These are phyloP conservation scores for Blastobotrys peoriensis DNA, from an alignment of 805 yeast genomes.

Conservation along the genomic window DNA sequence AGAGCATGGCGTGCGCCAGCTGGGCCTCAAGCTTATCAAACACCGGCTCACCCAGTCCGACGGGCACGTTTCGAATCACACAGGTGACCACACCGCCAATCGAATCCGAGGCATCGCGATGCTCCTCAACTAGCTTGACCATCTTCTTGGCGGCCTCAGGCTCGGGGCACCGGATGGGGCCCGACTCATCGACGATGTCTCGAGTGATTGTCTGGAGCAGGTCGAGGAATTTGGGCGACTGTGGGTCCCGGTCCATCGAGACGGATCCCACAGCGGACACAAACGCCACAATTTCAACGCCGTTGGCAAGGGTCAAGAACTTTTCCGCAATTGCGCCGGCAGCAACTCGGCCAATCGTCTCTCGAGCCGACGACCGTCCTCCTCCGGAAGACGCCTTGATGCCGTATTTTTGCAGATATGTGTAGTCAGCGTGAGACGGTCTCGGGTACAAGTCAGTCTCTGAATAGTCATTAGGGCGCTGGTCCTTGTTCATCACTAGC, in stretches of 20 bases:
- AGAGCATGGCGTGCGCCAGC: constrained; percentile 96
- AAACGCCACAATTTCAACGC: constrained; percentile 93
- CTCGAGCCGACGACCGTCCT: constrained; percentile 95
- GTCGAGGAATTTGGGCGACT: constrained; percentile 56
- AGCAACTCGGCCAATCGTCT: constrained; percentile 97
- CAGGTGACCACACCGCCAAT: constrained; percentile 98
- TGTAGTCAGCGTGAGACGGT: constrained; percentile 97
- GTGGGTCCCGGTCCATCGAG: constrained; percentile 68
- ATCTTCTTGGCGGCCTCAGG: constrained; percentile 61
- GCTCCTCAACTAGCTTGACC: constrained; percentile 81
- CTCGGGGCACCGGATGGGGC: constrained; percentile 94
- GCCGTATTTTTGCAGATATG: constrained; percentile 86
- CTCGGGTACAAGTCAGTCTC: constrained; percentile 95
- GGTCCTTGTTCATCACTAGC: constrained; percentile 91
- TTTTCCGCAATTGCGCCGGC: constrained; percentile 99
- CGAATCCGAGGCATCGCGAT: constrained; percentile 82
- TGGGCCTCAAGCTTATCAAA: constrained; percentile 94
- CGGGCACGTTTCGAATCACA: constrained; percentile 88
- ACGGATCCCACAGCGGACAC: constrained; percentile 87
- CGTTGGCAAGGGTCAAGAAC: constrained; percentile 64
- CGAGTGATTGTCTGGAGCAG: constrained; percentile 73
- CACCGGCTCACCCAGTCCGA: constrained; percentile 97
- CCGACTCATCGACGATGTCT: constrained; percentile 78
- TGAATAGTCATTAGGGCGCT: constrained; percentile 91
- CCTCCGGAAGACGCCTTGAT: constrained; percentile 94